A percentile compares a stretch with the other conserved stretches of the same genome.
phyloP scores from a whole-genome alignment of 2,329 filamentous ascomycete genomes.

The Talaromyces amestolkiae region DNA sequence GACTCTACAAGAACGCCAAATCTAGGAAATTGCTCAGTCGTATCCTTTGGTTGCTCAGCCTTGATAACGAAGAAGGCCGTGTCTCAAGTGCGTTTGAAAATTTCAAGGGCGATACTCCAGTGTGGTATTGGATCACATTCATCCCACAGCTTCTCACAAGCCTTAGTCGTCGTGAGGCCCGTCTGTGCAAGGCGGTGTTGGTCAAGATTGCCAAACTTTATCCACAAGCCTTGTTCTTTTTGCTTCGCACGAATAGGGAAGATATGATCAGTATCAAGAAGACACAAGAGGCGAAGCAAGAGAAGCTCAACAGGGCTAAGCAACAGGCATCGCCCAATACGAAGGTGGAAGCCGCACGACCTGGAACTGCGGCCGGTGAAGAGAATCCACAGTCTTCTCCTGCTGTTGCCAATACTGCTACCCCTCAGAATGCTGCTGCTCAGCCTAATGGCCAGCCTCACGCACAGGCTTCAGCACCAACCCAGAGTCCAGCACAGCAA shows the following conservation, averaged over 20 bases:
- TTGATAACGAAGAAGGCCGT: conserved; percentile 82
- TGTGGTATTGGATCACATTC: conserved; percentile 99
- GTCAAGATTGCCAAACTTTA: conserved; percentile 94
- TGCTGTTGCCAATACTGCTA: conserved; percentile 44
- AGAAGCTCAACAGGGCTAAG: conserved; percentile 61
- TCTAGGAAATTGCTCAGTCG: conserved; percentile 89
- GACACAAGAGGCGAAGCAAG: conserved; percentile 66
- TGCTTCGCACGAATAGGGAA: conserved; percentile 86
- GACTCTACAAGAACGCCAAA: conserved; percentile 95
- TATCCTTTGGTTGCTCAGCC: conserved; percentile 90
- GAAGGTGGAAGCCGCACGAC: conserved; percentile 37
- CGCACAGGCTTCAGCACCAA: conserved; percentile 25
- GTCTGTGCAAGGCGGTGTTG: conserved; percentile 79
- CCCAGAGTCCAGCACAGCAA: conserved; percentile 25
- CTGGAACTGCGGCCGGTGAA: conserved; percentile 43
- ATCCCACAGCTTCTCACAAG: conserved; percentile 94
- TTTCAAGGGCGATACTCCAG: conserved; percentile 94
- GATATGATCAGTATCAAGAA: conserved; percentile 93
- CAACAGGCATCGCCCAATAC: conserved; percentile 47
- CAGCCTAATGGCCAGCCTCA: conserved; percentile 28
- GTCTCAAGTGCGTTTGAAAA: conserved; percentile 87
- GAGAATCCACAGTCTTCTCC: conserved; percentile 48
- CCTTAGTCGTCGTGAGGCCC: conserved; percentile 85
- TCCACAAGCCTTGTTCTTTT: conserved; percentile 93
- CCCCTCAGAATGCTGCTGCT: conserved; percentile 25